A percentile compares a stretch with the other conserved stretches of the same genome.
Conservation (phyloP, 23 red algal species). For the Cyanidioschyzon merolae region DNA sequence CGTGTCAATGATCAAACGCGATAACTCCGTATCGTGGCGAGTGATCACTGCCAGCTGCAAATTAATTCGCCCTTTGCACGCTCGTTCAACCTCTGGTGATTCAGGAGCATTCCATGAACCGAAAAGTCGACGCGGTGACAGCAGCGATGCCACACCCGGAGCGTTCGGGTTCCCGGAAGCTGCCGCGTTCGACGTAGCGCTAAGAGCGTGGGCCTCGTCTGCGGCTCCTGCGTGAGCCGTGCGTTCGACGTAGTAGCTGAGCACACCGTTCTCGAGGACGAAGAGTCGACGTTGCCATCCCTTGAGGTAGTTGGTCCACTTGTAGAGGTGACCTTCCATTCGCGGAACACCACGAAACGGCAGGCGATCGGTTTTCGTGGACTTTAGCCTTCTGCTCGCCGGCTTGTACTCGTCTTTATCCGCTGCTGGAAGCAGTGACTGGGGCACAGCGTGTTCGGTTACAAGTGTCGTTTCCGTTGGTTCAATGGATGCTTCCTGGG, state of each 20-base stretch:
- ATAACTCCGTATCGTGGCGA: conserved; percentile 52
- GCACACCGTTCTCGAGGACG: conserved; percentile 31
- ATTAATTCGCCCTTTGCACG: conserved; percentile 48
- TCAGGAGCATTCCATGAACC: background rate
- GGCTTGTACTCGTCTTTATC: background rate
- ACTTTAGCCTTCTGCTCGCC: background rate
- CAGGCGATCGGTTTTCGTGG: background rate
- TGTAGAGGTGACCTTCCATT: conserved; percentile 22
- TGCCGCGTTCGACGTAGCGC: background rate
- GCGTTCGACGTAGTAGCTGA: conserved; percentile 31
- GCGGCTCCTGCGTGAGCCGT: background rate
- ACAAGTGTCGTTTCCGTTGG: background rate
- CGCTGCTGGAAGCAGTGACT: too few species aligned
- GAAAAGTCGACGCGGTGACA: background rate
- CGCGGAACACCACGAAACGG: background rate
- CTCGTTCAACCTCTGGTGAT: background rate
- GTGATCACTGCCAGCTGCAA: conserved; percentile 62
- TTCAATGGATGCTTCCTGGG: background rate
- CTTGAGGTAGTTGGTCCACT: conserved; percentile 34
- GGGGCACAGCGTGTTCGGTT: background rate
- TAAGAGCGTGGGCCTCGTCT: background rate
- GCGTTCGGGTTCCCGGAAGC: background rate
- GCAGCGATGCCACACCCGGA: background rate
- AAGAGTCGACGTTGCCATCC: conserved; percentile 33
- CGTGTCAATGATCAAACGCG: conserved; percentile 79